These are phyloP conservation scores for Amanita fuliginea DNA, from an alignment of 768 basidiomycete species.

Conservation along the genomic window DNA sequence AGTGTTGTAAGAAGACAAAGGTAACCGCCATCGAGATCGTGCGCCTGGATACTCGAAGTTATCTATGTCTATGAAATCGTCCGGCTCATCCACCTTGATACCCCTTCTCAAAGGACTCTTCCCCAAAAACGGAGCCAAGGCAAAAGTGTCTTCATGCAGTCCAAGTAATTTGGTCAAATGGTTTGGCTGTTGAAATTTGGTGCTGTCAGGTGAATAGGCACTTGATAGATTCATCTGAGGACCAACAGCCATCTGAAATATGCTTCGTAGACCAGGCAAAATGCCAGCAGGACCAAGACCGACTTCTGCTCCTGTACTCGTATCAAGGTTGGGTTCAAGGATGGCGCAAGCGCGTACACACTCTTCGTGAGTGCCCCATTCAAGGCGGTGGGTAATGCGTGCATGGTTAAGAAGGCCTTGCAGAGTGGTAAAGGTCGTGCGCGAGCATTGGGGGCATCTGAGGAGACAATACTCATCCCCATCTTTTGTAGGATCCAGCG, in stretches of 20 bases:
- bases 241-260: conserved; percentile 40
- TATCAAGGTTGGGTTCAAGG: conserved; percentile 26
- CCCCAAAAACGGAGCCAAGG: conserved; percentile 38
- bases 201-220: neutral
- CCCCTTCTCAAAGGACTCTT: conserved; percentile 28
- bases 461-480: conserved; percentile 24
- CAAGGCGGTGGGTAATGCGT: conserved; percentile 34
- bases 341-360: conserved; percentile 41
- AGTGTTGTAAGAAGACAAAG: conserved; percentile 22
- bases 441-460: conserved; percentile 33
- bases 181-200: neutral
- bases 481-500: conserved; percentile 12
- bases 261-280: conserved; percentile 33
- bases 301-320: conserved; percentile 31
- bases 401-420: conserved; percentile 48
- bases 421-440: conserved; percentile 34
- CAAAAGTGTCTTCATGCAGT: conserved; percentile 36
- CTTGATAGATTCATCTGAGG: conserved; percentile 3
- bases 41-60: conserved; percentile 7
- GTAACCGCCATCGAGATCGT: conserved; percentile 24
- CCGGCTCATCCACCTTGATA: conserved; percentile 30
- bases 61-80: conserved; percentile 26
- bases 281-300: conserved; percentile 28
- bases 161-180: conserved; percentile 33
- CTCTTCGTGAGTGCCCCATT: conserved; percentile 46